phyloP scores from a whole-genome alignment of 306 rosid genomes.

The Lithocarpus polystachyus region DNA sequence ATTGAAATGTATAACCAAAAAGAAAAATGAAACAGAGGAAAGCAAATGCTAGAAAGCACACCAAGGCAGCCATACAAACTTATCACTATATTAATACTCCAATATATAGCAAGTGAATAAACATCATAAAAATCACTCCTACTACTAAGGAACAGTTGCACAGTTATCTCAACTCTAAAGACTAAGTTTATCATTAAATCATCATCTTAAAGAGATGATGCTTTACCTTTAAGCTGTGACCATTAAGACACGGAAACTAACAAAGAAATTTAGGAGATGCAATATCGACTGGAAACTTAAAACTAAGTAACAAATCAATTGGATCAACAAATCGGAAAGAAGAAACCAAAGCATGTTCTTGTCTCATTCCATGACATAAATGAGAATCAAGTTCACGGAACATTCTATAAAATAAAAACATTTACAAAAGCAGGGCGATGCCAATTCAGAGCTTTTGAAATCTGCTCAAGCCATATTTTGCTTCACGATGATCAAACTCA shows the following conservation, averaged over 20 bases:
- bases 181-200: not conserved
- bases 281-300: constrained; percentile 54
- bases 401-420: not conserved
- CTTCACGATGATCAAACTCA: constrained; percentile 50
- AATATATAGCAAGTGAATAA: too few relatives aligned
- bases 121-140: too few relatives aligned
- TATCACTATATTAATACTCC: too few relatives aligned
- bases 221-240: constrained; percentile 73
- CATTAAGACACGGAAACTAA: constrained; percentile 60
- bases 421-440: not conserved
- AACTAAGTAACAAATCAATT: constrained; percentile 54
- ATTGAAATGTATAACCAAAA: too few relatives aligned
- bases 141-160: too few relatives aligned
- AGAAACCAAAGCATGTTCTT: constrained; percentile 61
- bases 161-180: too few relatives aligned
- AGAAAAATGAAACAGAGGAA: too few relatives aligned
- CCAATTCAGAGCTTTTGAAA: constrained; percentile 59
- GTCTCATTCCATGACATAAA: constrained; percentile 37
- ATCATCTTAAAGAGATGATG: not conserved
- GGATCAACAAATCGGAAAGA: constrained; percentile 54
- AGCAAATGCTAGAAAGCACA: too few relatives aligned
- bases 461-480: constrained; percentile 66
- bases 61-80: too few relatives aligned
- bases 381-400: constrained; percentile 9
- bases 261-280: constrained; percentile 52